phyloP scores from a whole-genome alignment of 129 eudicot genomes.

The Dittrichia graveolens region DNA sequence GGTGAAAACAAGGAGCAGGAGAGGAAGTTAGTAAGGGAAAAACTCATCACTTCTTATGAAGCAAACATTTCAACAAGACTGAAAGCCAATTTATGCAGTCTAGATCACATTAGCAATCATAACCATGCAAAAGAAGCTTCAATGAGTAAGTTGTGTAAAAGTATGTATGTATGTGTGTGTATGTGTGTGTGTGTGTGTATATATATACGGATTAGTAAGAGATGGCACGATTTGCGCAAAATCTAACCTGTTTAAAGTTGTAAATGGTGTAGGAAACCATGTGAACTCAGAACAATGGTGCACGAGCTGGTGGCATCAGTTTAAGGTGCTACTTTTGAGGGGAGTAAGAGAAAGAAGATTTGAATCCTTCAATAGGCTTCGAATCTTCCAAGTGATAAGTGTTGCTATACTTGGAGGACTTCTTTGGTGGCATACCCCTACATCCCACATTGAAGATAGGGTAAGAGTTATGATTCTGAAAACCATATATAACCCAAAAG shows the following conservation, averaged over 20 bases:
- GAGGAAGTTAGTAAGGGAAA: slow-evolving; percentile 58
- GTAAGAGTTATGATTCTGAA: slow-evolving; percentile 50
- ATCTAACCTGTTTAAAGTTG: background rate
- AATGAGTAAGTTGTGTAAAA: slow-evolving; percentile 51
- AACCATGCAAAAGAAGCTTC: slow-evolving; percentile 57
- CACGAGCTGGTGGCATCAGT: slow-evolving; percentile 97
- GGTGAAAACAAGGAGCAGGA: slow-evolving; percentile 68
- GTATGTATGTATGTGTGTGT: too few relatives aligned
- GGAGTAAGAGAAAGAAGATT: slow-evolving; percentile 81
- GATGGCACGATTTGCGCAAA: slow-evolving; percentile 17
- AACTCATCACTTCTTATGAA: slow-evolving; percentile 71
- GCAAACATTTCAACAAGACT: slow-evolving; percentile 70
- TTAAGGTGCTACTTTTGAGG: slow-evolving; percentile 74
- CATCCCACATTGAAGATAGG: slow-evolving; percentile 89
- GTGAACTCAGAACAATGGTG: slow-evolving; percentile 76
- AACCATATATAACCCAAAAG: background rate
- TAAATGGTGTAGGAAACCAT: slow-evolving; percentile 50
- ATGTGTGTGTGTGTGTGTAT: too few relatives aligned
- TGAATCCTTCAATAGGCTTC: slow-evolving; percentile 81
- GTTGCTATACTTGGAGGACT: slow-evolving; percentile 92
- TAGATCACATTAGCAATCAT: slow-evolving; percentile 49
- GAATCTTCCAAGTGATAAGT: slow-evolving; percentile 93
- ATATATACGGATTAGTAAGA: background rate
- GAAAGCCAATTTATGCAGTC: slow-evolving; percentile 68
- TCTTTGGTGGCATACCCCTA: slow-evolving; percentile 97